Conservation (phyloP, 1,284 basidiomycete genomes). For the Ganoderma sinense region DNA sequence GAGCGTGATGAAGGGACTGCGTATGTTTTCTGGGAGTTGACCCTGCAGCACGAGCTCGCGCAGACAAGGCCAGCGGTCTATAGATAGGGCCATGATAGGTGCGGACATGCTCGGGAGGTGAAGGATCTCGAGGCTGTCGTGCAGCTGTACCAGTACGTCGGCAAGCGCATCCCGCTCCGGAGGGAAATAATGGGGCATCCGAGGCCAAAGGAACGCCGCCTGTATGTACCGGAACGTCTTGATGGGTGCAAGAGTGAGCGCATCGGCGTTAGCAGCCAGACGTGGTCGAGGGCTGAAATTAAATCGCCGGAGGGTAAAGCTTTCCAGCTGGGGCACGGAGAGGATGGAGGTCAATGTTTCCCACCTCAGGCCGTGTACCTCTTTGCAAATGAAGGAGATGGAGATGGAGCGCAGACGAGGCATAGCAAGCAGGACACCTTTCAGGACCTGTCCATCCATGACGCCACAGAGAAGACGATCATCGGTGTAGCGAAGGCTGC, state of each 20-base stretch:
- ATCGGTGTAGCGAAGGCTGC: neutral
- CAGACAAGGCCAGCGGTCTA: neutral
- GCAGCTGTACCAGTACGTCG: neutral
- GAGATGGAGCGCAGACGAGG: neutral
- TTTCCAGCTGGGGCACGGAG: neutral
- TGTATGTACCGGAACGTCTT: neutral
- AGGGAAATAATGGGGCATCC: neutral
- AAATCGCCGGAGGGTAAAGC: neutral
- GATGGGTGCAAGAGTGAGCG: neutral
- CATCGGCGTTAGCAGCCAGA: neutral
- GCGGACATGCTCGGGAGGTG: neutral
- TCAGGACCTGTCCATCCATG: neutral
- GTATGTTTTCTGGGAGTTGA: neutral
- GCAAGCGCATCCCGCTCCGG: neutral
- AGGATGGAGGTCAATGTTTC: neutral
- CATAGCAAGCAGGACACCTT: neutral
- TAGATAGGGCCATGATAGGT: neutral
- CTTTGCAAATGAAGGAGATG: neutral
- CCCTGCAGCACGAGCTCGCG: slow-evolving; percentile 1
- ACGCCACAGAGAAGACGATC: neutral
- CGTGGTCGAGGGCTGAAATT: neutral
- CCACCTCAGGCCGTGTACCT: neutral
- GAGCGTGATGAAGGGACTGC: neutral
- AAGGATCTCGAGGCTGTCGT: neutral
- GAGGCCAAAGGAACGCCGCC: neutral